phyloP scores from a whole-genome alignment of 73 alveolate species.

The Symbiodinium natans region DNA sequence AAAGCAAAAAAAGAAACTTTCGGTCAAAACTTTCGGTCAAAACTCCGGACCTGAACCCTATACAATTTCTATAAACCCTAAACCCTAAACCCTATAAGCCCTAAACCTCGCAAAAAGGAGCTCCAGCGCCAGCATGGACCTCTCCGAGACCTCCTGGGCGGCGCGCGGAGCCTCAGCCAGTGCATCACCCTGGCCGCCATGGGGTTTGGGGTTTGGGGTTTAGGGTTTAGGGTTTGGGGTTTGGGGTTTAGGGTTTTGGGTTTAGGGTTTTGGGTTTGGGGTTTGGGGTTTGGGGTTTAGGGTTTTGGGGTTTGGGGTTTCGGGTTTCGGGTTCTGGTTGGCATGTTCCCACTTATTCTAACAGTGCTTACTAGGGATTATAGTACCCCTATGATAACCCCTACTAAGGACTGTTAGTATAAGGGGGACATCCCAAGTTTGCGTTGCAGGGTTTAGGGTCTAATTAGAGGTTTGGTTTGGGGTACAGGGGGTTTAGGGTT shows the following conservation, averaged over 20 bases:
- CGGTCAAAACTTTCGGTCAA: too few species aligned
- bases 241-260: background rate
- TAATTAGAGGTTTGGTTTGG: too few species aligned
- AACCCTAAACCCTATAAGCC: background rate
- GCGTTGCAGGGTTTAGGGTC: too few species aligned
- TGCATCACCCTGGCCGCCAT: too few species aligned
- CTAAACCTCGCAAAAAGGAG: slow-evolving; percentile 5
- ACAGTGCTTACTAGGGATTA: too few species aligned
- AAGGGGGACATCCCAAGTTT: too few species aligned
- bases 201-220: background rate
- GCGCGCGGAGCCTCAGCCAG: too few species aligned
- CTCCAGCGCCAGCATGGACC: slow-evolving; percentile 52
- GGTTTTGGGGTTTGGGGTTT: background rate
- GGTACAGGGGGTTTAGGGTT: too few species aligned
- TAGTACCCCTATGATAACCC: background rate
- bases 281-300: background rate
- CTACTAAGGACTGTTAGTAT: too few species aligned
- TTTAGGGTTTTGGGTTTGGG: background rate
- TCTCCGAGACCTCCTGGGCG: slow-evolving; percentile 53
- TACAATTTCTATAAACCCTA: background rate
- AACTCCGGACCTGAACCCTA: background rate
- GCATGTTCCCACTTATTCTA: too few species aligned
- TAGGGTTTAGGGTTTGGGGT: background rate
- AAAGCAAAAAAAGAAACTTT: too few species aligned
- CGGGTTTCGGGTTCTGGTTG: too few species aligned